Base-by-base conservation (phyloP, 768 basidiomycete species). In the Amanita brunnescens region DNA sequence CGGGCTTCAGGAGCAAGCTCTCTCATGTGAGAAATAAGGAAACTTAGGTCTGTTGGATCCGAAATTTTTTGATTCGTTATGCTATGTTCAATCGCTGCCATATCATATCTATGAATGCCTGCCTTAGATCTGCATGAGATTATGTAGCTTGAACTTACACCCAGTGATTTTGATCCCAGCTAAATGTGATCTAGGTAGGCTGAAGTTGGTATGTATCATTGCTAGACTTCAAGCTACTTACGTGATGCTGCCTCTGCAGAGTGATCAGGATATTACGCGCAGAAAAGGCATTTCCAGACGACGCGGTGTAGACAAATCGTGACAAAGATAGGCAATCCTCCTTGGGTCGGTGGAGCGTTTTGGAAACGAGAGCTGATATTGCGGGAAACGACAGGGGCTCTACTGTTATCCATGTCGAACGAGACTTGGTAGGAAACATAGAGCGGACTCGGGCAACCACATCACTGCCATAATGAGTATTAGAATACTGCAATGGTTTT, bases 241-340 rank as follows among this genome's bases (percentile, higher is more conserved):
- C 83, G 60, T 79, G 71, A 53, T 74, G 72, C 59, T 84, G 82
- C 14, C 84, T 70, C 47, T 85, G 81, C 2, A 87, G 66, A 1
- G 79, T 83, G 30, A 70, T 73, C 26, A 88, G 63, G 46, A 87
- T 72, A 57, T 76, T 86, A 49, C 84, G 67, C 2, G 81, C 80
- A 5, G 80, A 79, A 58, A 88, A 87, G 0, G 83, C 79, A 61
- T 87, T 88, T 6, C 86, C 86, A 14, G 75, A 74, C 1, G 85
- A 84, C 9, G 76, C 68, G 1, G 70, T 68, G 56, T 73, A 77
- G 13, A 87, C 68, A 44, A 85, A 74, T 14, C 72, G 70, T 4
- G 82, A 76, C 40, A 88, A 61, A 4, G 73, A 66, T 2, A 67
- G 63, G 46, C 76, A 78, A 16, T 81, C 80, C 32, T 81, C 80